Base-by-base conservation (phyloP, 805 yeast genomes). In the Saccharomycopsis sp. region DNA sequence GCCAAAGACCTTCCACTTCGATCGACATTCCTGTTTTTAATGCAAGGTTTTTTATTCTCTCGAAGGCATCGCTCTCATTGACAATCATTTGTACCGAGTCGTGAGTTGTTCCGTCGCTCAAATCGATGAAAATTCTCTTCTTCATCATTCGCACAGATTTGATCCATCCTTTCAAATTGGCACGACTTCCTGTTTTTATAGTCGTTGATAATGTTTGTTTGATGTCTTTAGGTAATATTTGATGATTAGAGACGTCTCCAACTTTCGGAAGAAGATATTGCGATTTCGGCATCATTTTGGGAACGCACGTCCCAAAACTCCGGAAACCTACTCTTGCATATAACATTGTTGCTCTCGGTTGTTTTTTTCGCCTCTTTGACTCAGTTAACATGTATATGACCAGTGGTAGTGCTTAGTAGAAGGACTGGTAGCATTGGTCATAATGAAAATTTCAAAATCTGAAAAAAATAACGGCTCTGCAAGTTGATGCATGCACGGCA, bases 81-180 rank as follows among this genome's bases (percentile, higher is more conserved):
- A 85, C 83, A 58, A 89, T 79, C 66, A 79, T 81, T 44, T 44
- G 49, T 58, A 92, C 67, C 15, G 79, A 76, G 29, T 73, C 62
- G 35, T 78, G 72, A 1, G 81, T 73, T 0, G 94, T 78, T 0
- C 98, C 98, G 69, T 94, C 98, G 1, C 79, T 72, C 9, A 94
- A 63, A 66, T 90, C 96, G 2, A 91, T 73, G 70, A 94, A 94
- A 0, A 90, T 87, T 2, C 88, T 77, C 56, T 85, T 86, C 67
- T 91, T 91, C 68, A 90, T 79, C 7, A 78, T 70, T 54, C 97
- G 78, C 1, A 89, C 80, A 0, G 91, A 79, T 57, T 82, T 82
- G 22, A 94, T 79, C 85, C 89, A 85, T 0, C 98, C 99, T 23
- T 51, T 44, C 38, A 29, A 29, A 25, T 77, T 74, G 3, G 88